Evolutionary conservation across 2,329 filamentous ascomycete genomes (phyloP), one percentile per base, ranked within the genome.

Genomic region (Dactylellina cionopaga): DNA sequence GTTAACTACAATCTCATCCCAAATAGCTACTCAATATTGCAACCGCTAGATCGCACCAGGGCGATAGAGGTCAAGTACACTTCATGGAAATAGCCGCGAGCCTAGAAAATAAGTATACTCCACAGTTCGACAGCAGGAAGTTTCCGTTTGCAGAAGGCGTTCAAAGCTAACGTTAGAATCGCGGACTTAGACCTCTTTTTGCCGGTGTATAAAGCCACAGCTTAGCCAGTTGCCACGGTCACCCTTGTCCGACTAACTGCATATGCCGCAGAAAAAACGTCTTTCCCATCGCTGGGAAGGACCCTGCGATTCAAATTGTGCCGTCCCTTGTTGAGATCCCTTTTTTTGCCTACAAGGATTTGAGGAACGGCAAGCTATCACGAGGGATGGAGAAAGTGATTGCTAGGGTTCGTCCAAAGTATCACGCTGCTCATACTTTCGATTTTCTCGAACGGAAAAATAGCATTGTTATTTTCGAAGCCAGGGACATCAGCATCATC

Each of bases 291-390:
- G 44, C 54, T 60, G 27, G 54, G 63, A 60, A 58, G 43, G 44
- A 59, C 63, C 63, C 63, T 68, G 63, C 63, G 35, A 60, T 37
- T 60, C n/a, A n/a, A n/a, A 19, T 22, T 68, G 44, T 68, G 63
- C 63, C 63, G 63, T 68, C 63, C 62, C 63, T 68, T 68, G 63
- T 37, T 47, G 54, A 54, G 63, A 52, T 68, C 44, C 63, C 63
- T 59, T 66, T 65, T 44, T 33, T 63, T 15, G 19, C 39, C 22
- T 52, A 59, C 63, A 68, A 27, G 63, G 44, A 37, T 68, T 59
- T 19, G 43, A 44, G 15, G 22, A 58, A 44, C 52, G 52, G 52
- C 52, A 58, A 58, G 52, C 44, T 58, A 44, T 58, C 52, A 58
- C 52, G 27, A 58, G 22, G n/a, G n/a, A 39, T 15, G 22, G 7